phyloP scores from a whole-genome alignment of 2,329 filamentous ascomycete species.

The Colletotrichum godetiae region DNA sequence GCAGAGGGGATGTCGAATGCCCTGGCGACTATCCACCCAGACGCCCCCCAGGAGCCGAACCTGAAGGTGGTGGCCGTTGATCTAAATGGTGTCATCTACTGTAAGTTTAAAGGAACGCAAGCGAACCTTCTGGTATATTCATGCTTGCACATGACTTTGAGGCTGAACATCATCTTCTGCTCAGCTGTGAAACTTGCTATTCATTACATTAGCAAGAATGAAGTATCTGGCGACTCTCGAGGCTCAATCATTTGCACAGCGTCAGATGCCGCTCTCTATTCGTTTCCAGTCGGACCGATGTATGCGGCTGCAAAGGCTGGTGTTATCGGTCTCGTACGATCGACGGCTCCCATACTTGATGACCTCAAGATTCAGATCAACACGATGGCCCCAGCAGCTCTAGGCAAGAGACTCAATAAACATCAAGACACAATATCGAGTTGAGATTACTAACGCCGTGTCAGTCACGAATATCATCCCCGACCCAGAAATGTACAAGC shows the following conservation, averaged over 20 bases:
- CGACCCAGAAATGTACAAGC: not conserved
- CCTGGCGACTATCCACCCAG: not conserved
- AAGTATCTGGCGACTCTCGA: not conserved
- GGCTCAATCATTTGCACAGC: conserved; percentile 7
- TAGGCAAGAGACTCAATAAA: not conserved
- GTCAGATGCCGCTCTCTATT: conserved; percentile 4
- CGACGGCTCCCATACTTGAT: not conserved
- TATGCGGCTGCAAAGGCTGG: conserved; percentile 9
- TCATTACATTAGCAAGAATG: conserved; percentile 13
- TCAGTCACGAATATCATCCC: not conserved
- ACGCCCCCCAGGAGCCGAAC: not conserved
- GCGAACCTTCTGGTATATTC: not conserved
- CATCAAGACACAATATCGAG: not conserved
- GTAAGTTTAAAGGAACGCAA: not conserved
- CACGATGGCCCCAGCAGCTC: not conserved
- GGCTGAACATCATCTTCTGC: too few species aligned
- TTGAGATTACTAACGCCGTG: not conserved
- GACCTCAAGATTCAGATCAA: conserved; percentile 13
- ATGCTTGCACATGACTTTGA: not conserved
- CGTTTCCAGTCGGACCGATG: not conserved
- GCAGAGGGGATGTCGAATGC: not conserved
- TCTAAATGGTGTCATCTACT: not conserved
- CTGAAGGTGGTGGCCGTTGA: not conserved
- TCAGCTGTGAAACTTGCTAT: not conserved
- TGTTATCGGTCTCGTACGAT: not conserved